These are phyloP conservation scores for Aschersonia sp. DNA, from an alignment of 2,329 filamentous ascomycete species.

Conservation along the genomic window DNA sequence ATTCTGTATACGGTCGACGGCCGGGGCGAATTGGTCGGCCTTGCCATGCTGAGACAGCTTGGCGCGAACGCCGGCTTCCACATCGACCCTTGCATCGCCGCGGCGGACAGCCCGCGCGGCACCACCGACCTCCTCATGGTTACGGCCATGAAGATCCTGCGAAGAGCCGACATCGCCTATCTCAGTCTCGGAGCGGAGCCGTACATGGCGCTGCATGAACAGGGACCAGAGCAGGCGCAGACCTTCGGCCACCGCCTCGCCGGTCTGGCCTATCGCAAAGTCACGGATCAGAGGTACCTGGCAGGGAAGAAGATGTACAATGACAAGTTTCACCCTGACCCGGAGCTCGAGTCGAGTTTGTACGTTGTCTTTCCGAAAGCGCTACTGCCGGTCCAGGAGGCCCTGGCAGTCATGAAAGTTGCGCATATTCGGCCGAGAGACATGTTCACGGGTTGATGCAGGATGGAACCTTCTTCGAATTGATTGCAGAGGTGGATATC, in stretches of 20 bases:
- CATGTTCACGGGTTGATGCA: not conserved
- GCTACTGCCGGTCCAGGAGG: constrained; percentile 5
- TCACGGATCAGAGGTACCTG: constrained; percentile 1
- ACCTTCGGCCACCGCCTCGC: constrained; percentile 6
- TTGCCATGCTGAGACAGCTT: constrained; percentile 8
- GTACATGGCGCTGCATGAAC: constrained; percentile 2
- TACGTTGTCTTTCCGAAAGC: constrained; percentile 8
- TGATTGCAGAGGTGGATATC: no score
- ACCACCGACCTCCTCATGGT: constrained; percentile 8
- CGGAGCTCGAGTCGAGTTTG: constrained; percentile 5
- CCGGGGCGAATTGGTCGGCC: constrained; percentile 5
- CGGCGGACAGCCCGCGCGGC: constrained; percentile 3
- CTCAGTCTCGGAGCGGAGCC: constrained; percentile 10
- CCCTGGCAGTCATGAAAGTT: constrained; percentile 7
- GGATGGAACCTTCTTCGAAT: no score
- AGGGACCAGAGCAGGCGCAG: constrained; percentile 3
- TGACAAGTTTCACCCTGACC: constrained; percentile 9
- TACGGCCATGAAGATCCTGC: constrained; percentile 8
- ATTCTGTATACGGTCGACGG: constrained; percentile 5
- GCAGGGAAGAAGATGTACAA: constrained; percentile 8
- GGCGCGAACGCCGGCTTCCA: constrained; percentile 9
- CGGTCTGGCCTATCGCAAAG: constrained; percentile 5
- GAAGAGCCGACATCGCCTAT: constrained; percentile 6
- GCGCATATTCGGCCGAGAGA: constrained; percentile 7
- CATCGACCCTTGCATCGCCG: constrained; percentile 9